Base-by-base conservation (phyloP, 805 yeast species). In the Metschnikowia lochheadii region DNA sequence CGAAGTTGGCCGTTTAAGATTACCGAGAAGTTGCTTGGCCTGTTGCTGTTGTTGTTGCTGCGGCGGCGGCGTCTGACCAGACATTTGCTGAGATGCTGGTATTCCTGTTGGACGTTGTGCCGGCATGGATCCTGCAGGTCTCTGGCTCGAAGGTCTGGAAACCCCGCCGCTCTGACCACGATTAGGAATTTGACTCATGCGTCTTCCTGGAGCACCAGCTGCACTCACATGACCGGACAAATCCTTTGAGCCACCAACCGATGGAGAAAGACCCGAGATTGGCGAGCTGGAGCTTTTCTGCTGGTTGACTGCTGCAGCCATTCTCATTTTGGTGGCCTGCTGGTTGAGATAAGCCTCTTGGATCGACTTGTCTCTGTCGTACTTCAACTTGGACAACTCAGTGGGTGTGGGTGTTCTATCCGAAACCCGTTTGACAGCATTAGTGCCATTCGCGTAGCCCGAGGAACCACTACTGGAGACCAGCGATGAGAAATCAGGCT, bases 301-400 rank as follows among this genome's bases (percentile, higher is more conserved):
- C 53, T 69, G 76, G 11, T 70, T 69, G 11, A 70, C 73, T 3
- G 78, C 74, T 17, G 73, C 72, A 65, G 68, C 63, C 76, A 73
- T 71, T 52, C 74, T 61, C 11, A 68, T 61, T 44, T 76, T 61
- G 2, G 78, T 68, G 6, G 74, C 71, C 61, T 75, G 72, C 64
- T 76, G 75, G 51, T 70, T 71, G 49, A 81, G 67, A 65, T 81
- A 82, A 2, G 84, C 87, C 56, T 89, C 95, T 56, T 90, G 89
- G 17, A 87, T 78, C 0, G 94, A 85, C 64, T 84, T 85, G 61
- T 92, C 98, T 51, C 96, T 77, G 56, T 92, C 97, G 56, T 75
- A 82, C 66, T 92, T 92, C 70, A 94, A 69, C 54, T 81, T 81
- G 0, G 97, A 81, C 62, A 92, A 77, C 61, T 91, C 96, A 11